Conservation (phyloP, 441 rosid species). For the Macaranga tanarius region DNA sequence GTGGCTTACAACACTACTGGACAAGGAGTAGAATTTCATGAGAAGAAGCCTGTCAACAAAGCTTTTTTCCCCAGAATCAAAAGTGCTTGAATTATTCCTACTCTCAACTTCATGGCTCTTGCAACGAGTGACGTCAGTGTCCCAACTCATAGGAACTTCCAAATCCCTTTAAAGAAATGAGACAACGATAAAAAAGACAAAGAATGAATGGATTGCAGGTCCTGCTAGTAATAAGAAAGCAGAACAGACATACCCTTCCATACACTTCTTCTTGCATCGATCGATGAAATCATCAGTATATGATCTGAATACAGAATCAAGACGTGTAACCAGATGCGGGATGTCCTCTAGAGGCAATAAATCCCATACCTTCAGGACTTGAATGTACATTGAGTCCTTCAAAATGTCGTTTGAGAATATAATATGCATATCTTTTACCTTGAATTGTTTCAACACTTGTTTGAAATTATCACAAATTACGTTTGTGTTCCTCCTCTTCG, state of each 20-base stretch:
- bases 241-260: conserved; percentile 46
- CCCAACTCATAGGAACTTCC: conserved; percentile 52
- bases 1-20: conserved; percentile 33
- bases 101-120: conserved; percentile 10
- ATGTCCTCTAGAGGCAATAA: conserved; percentile 36
- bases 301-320: conserved; percentile 31
- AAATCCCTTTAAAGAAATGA: conserved; percentile 33
- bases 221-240: background rate
- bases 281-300: conserved; percentile 36
- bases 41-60: conserved; percentile 44
- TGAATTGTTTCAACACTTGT: conserved; percentile 37
- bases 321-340: conserved; percentile 26
- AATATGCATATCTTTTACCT: conserved; percentile 30
- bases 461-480: conserved; percentile 27
- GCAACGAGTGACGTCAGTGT: conserved; percentile 20
- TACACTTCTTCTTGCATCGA: conserved; percentile 39
- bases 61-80: conserved; percentile 1
- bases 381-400: conserved; percentile 32
- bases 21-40: conserved; percentile 53
- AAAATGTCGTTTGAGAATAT: conserved; percentile 40
- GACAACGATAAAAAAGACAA: background rate
- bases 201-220: background rate
- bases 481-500: conserved; percentile 33
- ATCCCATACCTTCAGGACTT: conserved; percentile 55
- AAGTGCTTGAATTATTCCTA: conserved; percentile 12